Conservation (phyloP, 2,329 filamentous ascomycete genomes). For the Furcasterigmium furcatum region DNA sequence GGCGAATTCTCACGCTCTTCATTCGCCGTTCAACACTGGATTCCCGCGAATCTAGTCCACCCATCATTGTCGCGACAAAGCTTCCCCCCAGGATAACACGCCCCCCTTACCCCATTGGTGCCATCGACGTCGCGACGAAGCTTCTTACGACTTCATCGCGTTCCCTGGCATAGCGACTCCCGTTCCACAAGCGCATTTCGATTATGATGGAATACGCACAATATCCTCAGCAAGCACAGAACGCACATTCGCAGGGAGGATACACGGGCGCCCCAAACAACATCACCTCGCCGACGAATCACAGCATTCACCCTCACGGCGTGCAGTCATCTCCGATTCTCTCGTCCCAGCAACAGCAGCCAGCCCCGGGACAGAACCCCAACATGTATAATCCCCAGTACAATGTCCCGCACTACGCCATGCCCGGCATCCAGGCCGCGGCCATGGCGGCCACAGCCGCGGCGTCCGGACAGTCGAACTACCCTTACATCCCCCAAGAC, state of each 20-base stretch:
- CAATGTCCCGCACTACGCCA: constrained; percentile 75
- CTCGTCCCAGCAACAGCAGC: constrained; percentile 75
- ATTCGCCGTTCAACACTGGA: constrained; percentile 10
- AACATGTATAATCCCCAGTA: constrained; percentile 81
- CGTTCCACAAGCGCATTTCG: constrained; percentile 14
- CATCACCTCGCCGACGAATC: constrained; percentile 73
- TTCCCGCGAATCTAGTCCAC: not conserved
- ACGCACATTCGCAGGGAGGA: constrained; percentile 55
- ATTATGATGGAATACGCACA: constrained; percentile 73
- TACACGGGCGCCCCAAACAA: constrained; percentile 55
- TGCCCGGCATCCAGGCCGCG: constrained; percentile 81
- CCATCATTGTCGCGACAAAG: constrained; percentile 1
- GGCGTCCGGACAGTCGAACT: constrained; percentile 71
- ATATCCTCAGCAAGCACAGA: constrained; percentile 68
- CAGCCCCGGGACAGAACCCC: constrained; percentile 60
- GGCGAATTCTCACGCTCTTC: constrained; percentile 12
- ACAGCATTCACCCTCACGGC: constrained; percentile 63
- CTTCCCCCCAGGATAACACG: not conserved
- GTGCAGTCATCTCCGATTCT: constrained; percentile 78
- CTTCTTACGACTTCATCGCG: constrained; percentile 14
- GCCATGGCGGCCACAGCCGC: constrained; percentile 91
- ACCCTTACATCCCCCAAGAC: constrained; percentile 71
- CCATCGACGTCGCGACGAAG: constrained; percentile 21
- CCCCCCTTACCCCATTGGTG: constrained; percentile 1
- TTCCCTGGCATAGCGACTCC: not conserved